Evolutionary conservation across 768 basidiomycete species (phyloP), one percentile per base, ranked within the genome.

Genomic region (Heimioporus sp.): DNA sequence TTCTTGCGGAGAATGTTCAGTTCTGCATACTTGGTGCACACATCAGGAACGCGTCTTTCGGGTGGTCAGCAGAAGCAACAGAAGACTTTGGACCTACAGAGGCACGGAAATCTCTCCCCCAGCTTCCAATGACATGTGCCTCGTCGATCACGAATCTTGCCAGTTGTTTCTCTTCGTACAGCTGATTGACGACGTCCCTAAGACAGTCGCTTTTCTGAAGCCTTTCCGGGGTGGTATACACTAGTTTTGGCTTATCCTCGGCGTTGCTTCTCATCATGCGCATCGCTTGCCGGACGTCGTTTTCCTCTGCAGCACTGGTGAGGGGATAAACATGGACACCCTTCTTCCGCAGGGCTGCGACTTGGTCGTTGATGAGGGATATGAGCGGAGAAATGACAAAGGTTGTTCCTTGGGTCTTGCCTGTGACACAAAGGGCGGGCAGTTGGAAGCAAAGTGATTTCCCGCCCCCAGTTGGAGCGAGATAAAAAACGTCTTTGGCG

Each of bases 381-480:
- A 92, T 71, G 19, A 99, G 80, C 1, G 97, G 97, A 3, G 90
- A 89, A 41, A 99, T 79, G 30, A 99, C 94, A 48, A 99, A 76
- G 0, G 94, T 92, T 4, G 97, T 82, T 32, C 95, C 93, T 48
- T 73, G 75, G 0, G 89, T 92, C 61, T 73, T 79, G 2, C 90
- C 92, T 7, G 72, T 72, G 35, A 72, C 70, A 62, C 93, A 90
- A 32, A 97, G 77, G 2, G 93, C 95, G 0, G 97, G 97, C 2
- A 98, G 83, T 66, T 98, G 86, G 68, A 86, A 93, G 59, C 88
- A 92, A 36, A 94, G 73, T 60, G 87, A 90, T 72, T 95, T 94
- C 1, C 92, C 92, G 5, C 93, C 93, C 34, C 93, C 94, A 1
- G 97, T 99, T 1, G 97, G 97, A 83, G 98, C 95, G 9, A 98